Evolutionary conservation across 2,329 filamentous ascomycete species (phyloP).

Genomic region (Arthrocladium fulminans): DNA sequence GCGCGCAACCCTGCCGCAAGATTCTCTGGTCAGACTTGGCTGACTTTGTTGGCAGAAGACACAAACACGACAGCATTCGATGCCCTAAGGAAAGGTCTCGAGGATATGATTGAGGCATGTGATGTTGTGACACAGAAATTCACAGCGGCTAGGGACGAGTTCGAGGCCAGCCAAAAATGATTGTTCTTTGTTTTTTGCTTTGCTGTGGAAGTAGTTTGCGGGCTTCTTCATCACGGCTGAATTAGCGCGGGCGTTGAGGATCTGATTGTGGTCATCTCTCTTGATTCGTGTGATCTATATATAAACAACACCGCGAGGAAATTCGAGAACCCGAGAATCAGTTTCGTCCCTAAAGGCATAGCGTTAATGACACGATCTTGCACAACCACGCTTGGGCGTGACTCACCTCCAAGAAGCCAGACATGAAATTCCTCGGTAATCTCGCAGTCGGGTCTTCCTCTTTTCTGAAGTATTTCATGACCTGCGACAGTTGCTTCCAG

Average conservation of each 20-base stretch:
- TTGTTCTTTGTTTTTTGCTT: constrained; percentile 17
- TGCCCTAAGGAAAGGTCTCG: constrained; percentile 80
- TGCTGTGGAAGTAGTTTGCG: constrained; percentile 19
- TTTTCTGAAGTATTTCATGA: constrained; percentile 92
- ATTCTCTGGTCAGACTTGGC: not conserved
- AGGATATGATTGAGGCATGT: constrained; percentile 82
- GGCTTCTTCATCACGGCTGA: not conserved
- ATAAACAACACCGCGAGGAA: constrained; percentile 7
- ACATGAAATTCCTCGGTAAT: constrained; percentile 83
- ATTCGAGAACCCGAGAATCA: not conserved
- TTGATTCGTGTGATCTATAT: constrained; percentile 11
- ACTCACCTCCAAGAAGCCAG: constrained; percentile 85
- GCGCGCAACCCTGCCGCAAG: not conserved
- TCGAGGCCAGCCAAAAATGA: constrained; percentile 35
- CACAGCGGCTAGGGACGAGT: constrained; percentile 56
- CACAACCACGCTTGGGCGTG: constrained; percentile 26
- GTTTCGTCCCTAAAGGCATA: constrained; percentile 7
- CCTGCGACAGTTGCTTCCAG: constrained; percentile 94
- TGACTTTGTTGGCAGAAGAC: constrained; percentile 17
- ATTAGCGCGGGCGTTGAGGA: constrained; percentile 8
- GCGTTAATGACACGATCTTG: not conserved
- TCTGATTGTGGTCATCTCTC: not conserved
- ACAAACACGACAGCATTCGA: constrained; percentile 61
- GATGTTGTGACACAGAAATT: constrained; percentile 93
- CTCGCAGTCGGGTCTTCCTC: constrained; percentile 69